Evolutionary conservation across 331 rosid species (phyloP).

Genomic region (Dryas integrifolia): DNA sequence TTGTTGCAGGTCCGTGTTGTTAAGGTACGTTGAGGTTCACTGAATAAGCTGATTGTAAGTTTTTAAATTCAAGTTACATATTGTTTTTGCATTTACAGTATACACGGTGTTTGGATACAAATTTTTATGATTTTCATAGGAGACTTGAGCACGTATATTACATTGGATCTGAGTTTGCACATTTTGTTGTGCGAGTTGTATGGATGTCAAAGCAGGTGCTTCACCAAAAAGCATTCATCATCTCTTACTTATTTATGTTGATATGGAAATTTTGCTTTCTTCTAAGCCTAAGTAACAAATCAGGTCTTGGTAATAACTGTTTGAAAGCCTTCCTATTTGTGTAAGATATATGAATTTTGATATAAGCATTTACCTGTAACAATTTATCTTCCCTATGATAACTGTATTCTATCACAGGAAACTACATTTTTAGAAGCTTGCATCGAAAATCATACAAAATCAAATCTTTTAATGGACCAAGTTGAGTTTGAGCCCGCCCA

Average conservation of each 20-base stretch:
- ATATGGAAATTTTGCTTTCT: not conserved
- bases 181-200: not conserved
- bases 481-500: constrained; percentile 96
- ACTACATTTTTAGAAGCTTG: constrained; percentile 95
- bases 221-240: not conserved
- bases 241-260: not conserved
- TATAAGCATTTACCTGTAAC: not conserved
- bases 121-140: not conserved
- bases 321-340: not conserved
- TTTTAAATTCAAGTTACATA: not conserved
- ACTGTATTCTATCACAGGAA: constrained; percentile 55
- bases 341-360: not conserved
- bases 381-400: constrained; percentile 17
- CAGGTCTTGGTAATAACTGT: not conserved
- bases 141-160: not conserved
- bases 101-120: not conserved
- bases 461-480: constrained; percentile 98
- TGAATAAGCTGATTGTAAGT: constrained; percentile 41
- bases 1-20: constrained; percentile 89
- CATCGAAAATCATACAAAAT: constrained; percentile 94
- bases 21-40: constrained; percentile 72
- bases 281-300: not conserved
- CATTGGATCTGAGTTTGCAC: not conserved
- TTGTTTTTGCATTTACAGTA: not conserved
- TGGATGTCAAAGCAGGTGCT: not conserved